phyloP scores from a whole-genome alignment of 257 asterid genomes.

The Plectranthus barbatus region DNA sequence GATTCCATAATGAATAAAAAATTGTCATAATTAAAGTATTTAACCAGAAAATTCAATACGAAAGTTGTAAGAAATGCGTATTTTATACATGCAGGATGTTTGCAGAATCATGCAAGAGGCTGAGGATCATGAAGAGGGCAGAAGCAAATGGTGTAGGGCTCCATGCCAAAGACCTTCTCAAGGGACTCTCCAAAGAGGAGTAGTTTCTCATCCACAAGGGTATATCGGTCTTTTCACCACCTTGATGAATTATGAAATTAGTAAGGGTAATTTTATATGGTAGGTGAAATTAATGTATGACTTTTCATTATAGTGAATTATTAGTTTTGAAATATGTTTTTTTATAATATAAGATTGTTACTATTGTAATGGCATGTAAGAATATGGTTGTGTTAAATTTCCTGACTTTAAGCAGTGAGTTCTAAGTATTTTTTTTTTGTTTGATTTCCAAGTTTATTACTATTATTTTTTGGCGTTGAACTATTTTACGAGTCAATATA shows the following conservation, averaged over 20 bases:
- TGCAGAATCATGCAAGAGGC: conserved; percentile 54
- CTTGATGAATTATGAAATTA: background rate
- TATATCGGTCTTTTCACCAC: conserved; percentile 12
- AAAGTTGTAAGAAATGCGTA: too few relatives aligned
- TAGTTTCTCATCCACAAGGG: conserved; percentile 20
- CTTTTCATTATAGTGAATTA: background rate
- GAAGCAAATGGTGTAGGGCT: conserved; percentile 52
- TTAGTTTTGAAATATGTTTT: background rate
- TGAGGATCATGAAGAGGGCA: conserved; percentile 60
- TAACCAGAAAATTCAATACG: too few relatives aligned
- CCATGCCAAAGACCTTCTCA: conserved; percentile 44
- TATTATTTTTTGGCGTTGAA: background rate
- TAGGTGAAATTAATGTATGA: conserved; percentile 8
- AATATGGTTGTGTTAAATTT: conserved; percentile 1
- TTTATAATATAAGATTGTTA: background rate
- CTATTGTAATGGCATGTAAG: background rate
- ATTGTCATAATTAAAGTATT: too few relatives aligned
- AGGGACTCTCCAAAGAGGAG: conserved; percentile 34
- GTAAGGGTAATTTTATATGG: background rate
- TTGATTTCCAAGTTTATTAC: background rate
- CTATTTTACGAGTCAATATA: too few relatives aligned
- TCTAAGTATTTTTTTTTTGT: background rate
- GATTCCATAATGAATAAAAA: too few relatives aligned
- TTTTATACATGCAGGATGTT: conserved; percentile 46
- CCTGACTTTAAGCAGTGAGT: conserved; percentile 18